Percentiles rank a stretch among this genome's conserved stretches.
These are phyloP conservation scores for Paecilomyces fulvus DNA, from an alignment of 2,329 filamentous ascomycete species.

Conservation along the genomic window DNA sequence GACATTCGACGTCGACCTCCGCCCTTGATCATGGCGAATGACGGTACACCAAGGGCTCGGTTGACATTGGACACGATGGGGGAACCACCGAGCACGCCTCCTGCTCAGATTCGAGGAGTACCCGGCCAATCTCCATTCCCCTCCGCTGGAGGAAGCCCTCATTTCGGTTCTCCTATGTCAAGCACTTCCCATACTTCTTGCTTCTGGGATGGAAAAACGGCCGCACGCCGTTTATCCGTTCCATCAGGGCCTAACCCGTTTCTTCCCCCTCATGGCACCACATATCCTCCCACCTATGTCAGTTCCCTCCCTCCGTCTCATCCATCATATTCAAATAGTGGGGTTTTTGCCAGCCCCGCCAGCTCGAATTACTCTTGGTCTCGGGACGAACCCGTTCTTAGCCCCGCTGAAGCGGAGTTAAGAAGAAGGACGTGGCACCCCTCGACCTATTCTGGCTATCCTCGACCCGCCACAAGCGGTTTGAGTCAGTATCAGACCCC, in stretches of 20 bases:
- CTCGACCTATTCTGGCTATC: constrained; percentile 54
- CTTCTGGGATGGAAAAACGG: constrained; percentile 62
- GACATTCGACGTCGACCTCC: constrained; percentile 67
- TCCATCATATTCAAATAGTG: constrained; percentile 49
- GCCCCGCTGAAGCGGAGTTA: constrained; percentile 61
- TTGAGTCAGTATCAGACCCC: constrained; percentile 68
- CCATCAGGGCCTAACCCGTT: constrained; percentile 70
- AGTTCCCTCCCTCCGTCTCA: constrained; percentile 49
- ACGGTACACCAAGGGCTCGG: constrained; percentile 52
- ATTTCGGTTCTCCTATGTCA: constrained; percentile 68
- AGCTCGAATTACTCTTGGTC: constrained; percentile 47
- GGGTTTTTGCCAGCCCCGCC: constrained; percentile 59
- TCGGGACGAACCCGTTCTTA: constrained; percentile 25
- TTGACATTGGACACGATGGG: constrained; percentile 57
- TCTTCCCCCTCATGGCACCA: constrained; percentile 51
- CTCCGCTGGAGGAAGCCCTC: constrained; percentile 65
- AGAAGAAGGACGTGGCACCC: constrained; percentile 87
- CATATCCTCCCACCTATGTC: constrained; percentile 51
- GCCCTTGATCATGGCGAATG: constrained; percentile 72
- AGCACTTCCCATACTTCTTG: constrained; percentile 61
- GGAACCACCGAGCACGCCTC: constrained; percentile 56
- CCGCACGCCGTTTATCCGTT: constrained; percentile 70
- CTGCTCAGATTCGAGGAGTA: constrained; percentile 56
- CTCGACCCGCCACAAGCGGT: constrained; percentile 60
- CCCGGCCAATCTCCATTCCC: constrained; percentile 67